phyloP scores from a whole-genome alignment of 176 grass and related monocot species.

The Hordeum marinum region DNA sequence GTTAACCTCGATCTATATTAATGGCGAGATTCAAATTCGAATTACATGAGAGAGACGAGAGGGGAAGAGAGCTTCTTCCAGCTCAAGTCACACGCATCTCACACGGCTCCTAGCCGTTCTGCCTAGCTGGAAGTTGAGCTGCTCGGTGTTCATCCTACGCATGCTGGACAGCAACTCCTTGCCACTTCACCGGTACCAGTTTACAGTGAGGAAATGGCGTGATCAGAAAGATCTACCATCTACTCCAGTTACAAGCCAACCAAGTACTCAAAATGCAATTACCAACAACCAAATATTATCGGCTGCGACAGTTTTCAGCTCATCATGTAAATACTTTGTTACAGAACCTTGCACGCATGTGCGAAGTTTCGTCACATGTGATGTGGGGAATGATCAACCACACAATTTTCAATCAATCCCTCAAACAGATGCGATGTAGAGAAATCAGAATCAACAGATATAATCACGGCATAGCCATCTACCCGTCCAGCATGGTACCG shows the following conservation, averaged over 20 bases:
- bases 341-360: background rate
- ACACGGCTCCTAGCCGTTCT: no score
- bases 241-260: background rate
- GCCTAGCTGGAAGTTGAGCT: no score
- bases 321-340: background rate
- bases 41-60: no score
- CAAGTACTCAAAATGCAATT: slow-evolving; percentile 13
- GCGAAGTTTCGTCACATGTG: background rate
- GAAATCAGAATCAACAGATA: background rate
- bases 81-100: no score
- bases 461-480: background rate
- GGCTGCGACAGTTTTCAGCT: slow-evolving; percentile 34
- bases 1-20: no score
- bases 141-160: slow-evolving; percentile 50
- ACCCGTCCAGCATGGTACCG: background rate
- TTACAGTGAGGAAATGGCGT: slow-evolving; percentile 18
- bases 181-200: slow-evolving; percentile 70
- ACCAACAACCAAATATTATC: slow-evolving; percentile 26
- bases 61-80: no score
- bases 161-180: slow-evolving; percentile 69
- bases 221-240: slow-evolving; percentile 9
- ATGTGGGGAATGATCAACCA: background rate
- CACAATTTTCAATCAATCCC: slow-evolving; percentile 15
- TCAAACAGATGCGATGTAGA: background rate
- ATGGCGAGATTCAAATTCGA: no score